Conservation (phyloP, 805 yeast genomes). For the Lachancea nothofagi region DNA sequence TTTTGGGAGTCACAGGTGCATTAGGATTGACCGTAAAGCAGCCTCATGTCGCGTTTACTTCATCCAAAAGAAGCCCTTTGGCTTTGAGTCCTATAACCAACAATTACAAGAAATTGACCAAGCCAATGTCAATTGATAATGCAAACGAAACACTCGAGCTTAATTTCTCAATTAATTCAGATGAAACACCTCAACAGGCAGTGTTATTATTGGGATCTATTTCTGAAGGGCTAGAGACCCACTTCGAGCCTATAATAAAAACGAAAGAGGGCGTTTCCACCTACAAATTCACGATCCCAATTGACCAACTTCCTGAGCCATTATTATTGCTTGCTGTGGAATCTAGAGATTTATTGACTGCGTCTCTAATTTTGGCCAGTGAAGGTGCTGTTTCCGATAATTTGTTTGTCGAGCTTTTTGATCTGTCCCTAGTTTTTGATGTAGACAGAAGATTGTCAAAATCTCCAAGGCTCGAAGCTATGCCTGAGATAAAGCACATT, state of each 20-base stretch:
- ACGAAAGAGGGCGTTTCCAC: slow-evolving; percentile 14
- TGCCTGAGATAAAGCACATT: slow-evolving; percentile 58
- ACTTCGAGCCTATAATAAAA: slow-evolving; percentile 18
- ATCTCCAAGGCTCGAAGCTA: slow-evolving; percentile 37
- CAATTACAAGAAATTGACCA: slow-evolving; percentile 6
- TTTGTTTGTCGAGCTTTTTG: slow-evolving; percentile 18
- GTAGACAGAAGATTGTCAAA: slow-evolving; percentile 10
- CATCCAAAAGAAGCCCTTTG: slow-evolving; percentile 11
- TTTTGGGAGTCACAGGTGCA: slow-evolving; percentile 5
- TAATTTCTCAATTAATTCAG: slow-evolving; percentile 16
- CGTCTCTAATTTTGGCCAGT: slow-evolving; percentile 21
- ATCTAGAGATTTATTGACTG: slow-evolving; percentile 16
- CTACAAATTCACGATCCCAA: slow-evolving; percentile 15
- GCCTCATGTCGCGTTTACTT: slow-evolving; percentile 16
- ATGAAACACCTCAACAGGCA: slow-evolving; percentile 19
- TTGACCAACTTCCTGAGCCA: slow-evolving; percentile 10
- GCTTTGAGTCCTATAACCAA: slow-evolving; percentile 5
- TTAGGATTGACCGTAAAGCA: slow-evolving; percentile 7
- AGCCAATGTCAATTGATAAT: slow-evolving; percentile 13
- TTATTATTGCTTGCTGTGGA: slow-evolving; percentile 20
- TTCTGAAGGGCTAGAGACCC: slow-evolving; percentile 21
- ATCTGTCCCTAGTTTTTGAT: slow-evolving; percentile 13
- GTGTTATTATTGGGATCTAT: slow-evolving; percentile 25
- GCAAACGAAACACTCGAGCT: slow-evolving; percentile 18
- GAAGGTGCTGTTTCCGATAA: slow-evolving; percentile 12